phyloP scores from a whole-genome alignment of 768 basidiomycete genomes.

The Lentinula detonsa region DNA sequence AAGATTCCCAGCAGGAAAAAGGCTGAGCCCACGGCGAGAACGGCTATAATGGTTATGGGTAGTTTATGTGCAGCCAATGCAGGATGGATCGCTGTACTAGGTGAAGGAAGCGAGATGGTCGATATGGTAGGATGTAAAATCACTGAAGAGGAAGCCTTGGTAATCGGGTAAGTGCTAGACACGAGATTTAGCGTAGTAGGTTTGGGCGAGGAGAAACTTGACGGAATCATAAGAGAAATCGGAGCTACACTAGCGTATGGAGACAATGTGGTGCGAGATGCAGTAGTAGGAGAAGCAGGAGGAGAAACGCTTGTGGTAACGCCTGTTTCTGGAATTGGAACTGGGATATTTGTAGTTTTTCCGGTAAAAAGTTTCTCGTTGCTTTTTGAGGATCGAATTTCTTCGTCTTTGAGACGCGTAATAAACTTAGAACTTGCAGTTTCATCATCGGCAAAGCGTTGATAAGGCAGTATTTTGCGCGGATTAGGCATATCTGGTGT shows the following conservation, averaged over 20 bases:
- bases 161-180: neutral
- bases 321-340: slow-evolving; percentile 1
- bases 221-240: neutral
- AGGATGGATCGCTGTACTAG: neutral
- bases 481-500: neutral
- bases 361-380: neutral
- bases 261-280: neutral
- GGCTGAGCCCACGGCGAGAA: slow-evolving; percentile 47
- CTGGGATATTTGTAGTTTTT: neutral
- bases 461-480: neutral
- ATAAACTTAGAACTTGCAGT: neutral
- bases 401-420: neutral
- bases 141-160: neutral
- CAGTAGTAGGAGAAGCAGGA: neutral
- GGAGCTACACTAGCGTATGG: neutral
- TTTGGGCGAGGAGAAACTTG: neutral
- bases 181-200: slow-evolving; percentile 4
- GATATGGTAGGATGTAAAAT: neutral
- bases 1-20: slow-evolving; percentile 42
- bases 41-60: slow-evolving; percentile 41
- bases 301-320: neutral
- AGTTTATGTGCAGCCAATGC: slow-evolving; percentile 26
- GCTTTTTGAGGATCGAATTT: neutral
- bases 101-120: neutral
- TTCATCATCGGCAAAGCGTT: neutral